Conservation (phyloP, 1,284 basidiomycete species). For the Kwoniella shivajii region DNA sequence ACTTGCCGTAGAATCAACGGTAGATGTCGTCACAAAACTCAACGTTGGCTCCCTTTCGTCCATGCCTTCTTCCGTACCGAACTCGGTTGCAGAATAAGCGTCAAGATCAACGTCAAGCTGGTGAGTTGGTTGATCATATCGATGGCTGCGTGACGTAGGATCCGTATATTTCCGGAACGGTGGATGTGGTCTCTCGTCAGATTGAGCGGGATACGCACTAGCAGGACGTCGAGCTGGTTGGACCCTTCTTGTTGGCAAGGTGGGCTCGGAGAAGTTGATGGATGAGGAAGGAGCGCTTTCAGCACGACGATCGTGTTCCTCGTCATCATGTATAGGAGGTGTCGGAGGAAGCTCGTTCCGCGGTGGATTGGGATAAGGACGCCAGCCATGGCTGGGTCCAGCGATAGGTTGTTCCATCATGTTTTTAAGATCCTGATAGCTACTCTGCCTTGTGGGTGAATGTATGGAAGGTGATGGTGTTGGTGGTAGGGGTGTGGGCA, state of each 20-base stretch:
- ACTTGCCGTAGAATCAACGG: conserved; percentile 43
- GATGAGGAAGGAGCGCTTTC: not conserved
- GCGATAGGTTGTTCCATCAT: conserved; percentile 18
- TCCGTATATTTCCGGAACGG: conserved; percentile 46
- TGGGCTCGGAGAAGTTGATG: conserved; percentile 32
- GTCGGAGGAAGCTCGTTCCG: conserved; percentile 31
- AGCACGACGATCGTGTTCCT: conserved; percentile 6
- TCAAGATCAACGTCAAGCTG: conserved; percentile 48
- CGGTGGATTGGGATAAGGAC: conserved; percentile 3
- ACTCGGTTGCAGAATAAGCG: conserved; percentile 41
- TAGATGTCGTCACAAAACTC: conserved; percentile 51
- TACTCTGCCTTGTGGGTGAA: conserved; percentile 20
- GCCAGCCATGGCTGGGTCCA: conserved; percentile 22
- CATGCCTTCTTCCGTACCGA: conserved; percentile 30
- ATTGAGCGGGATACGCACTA: conserved; percentile 33
- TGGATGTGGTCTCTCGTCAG: conserved; percentile 29
- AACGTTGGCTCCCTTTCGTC: conserved; percentile 43
- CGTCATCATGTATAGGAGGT: conserved; percentile 28
- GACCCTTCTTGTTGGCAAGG: conserved; percentile 19
- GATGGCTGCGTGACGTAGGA: conserved; percentile 30
- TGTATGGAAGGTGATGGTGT: conserved; percentile 38
- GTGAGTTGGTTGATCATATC: conserved; percentile 17
- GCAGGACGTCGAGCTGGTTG: conserved; percentile 35
- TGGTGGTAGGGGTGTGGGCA: conserved; percentile 27
- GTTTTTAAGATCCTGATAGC: conserved; percentile 3